Percentiles rank a stretch among this genome's conserved stretches.
Evolutionary conservation across 2,329 filamentous ascomycete species (phyloP).

Genomic region (Catunica adiposa): DNA sequence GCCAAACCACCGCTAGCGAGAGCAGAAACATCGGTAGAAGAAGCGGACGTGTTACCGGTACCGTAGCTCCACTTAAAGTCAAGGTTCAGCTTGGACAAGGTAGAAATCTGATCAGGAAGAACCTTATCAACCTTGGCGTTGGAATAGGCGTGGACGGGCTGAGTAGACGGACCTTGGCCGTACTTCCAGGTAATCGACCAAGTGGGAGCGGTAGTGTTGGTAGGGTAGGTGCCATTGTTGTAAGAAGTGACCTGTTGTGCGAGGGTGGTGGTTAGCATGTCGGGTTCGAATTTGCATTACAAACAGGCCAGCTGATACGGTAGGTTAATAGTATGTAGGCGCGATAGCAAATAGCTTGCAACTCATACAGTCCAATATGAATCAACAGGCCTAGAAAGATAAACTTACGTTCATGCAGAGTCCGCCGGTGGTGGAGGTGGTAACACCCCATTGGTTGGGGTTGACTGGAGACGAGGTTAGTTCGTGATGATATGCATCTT

Average conservation of each 20-base stretch:
- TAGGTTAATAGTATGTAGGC: not conserved
- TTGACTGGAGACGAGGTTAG: slow-evolving; percentile 26
- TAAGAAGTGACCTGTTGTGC: slow-evolving; percentile 28
- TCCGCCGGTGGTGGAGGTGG: slow-evolving; percentile 22
- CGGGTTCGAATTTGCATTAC: not conserved
- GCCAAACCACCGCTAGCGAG: slow-evolving; percentile 26
- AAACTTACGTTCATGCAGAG: slow-evolving; percentile 37
- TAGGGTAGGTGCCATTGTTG: slow-evolving; percentile 34
- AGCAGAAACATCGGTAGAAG: slow-evolving; percentile 21
- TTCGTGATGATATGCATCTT: not conserved
- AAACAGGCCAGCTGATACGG: no score
- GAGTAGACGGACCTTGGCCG: slow-evolving; percentile 23
- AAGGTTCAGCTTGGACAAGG: slow-evolving; percentile 26
- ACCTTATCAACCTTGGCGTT: slow-evolving; percentile 33
- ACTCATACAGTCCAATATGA: not conserved
- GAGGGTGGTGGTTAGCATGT: not conserved
- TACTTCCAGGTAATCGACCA: slow-evolving; percentile 40
- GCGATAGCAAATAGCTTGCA: not conserved
- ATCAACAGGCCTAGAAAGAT: not conserved
- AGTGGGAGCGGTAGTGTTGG: slow-evolving; percentile 28
- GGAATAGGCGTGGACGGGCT: slow-evolving; percentile 38
- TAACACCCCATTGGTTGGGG: slow-evolving; percentile 38
- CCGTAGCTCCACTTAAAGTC: slow-evolving; percentile 35
- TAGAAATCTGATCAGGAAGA: slow-evolving; percentile 27
- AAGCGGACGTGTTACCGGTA: slow-evolving; percentile 25